Conservation (phyloP, 2,329 filamentous ascomycete species). For the Trichophyton verrucosum region DNA sequence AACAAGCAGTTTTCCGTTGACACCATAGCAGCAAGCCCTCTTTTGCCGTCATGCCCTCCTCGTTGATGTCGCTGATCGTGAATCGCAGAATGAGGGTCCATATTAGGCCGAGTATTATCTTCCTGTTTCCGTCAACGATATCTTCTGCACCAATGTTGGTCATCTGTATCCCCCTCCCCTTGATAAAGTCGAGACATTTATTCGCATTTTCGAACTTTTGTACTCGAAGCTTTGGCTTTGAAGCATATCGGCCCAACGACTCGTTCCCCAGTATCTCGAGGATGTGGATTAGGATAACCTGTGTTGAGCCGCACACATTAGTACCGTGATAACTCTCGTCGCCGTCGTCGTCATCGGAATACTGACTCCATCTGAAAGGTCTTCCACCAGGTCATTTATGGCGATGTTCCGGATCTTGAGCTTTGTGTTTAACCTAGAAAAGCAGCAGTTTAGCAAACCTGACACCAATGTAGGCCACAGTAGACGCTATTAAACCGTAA, state of each 20-base stretch:
- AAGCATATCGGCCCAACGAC: constrained; percentile 90
- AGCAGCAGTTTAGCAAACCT: not conserved
- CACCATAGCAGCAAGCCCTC: constrained; percentile 94
- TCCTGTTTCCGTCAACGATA: constrained; percentile 92
- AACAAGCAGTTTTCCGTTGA: constrained; percentile 95
- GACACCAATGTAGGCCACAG: not conserved
- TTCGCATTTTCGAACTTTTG: constrained; percentile 98
- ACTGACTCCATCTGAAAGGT: constrained; percentile 87
- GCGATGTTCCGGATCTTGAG: constrained; percentile 63
- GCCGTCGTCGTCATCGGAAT: not conserved
- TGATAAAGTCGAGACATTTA: constrained; percentile 86
- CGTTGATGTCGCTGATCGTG: constrained; percentile 97
- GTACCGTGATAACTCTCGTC: not conserved
- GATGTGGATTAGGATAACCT: constrained; percentile 92
- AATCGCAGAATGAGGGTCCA: constrained; percentile 98
- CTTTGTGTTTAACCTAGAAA: constrained; percentile 82
- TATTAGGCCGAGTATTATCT: constrained; percentile 93
- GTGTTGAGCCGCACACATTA: constrained; percentile 6
- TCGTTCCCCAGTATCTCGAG: constrained; percentile 92
- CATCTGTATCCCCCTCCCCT: constrained; percentile 81
- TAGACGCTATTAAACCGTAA: constrained; percentile 9
- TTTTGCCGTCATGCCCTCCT: constrained; percentile 94
- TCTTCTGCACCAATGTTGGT: constrained; percentile 98
- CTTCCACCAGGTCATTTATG: constrained; percentile 75
- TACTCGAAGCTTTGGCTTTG: constrained; percentile 88